Conservation (phyloP, 1,284 basidiomycete genomes). For the Sanghuangporus weigelae region DNA sequence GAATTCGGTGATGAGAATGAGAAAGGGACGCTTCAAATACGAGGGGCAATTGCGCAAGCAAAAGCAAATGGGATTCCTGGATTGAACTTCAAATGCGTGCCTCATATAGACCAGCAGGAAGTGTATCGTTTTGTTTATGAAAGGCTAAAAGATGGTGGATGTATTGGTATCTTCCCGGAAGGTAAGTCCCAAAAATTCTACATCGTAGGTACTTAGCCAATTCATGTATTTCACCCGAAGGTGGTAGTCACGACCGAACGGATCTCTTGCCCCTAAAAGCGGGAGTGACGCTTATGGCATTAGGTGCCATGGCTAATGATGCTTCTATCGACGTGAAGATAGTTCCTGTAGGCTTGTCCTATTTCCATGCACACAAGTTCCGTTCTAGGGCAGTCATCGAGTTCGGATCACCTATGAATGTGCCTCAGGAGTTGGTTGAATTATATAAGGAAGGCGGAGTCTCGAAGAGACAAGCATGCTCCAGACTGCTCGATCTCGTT, state of each 20-base stretch:
- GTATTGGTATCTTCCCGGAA: conserved; percentile 96
- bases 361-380: conserved; percentile 95
- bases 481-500: conserved; percentile 86
- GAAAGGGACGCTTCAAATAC: conserved; percentile 66
- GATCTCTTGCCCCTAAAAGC: conserved; percentile 94
- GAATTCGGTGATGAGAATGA: conserved; percentile 84
- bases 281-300: conserved; percentile 93
- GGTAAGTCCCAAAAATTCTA: conserved; percentile 40
- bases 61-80: conserved; percentile 52
- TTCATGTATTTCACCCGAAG: conserved; percentile 34
- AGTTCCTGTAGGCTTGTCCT: conserved; percentile 90
- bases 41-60: conserved; percentile 59
- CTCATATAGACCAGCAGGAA: conserved; percentile 86
- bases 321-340: conserved; percentile 83
- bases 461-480: conserved; percentile 88
- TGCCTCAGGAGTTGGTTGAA: conserved; percentile 80
- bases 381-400: conserved; percentile 95
- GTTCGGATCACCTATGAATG: conserved; percentile 89
- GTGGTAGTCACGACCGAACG: conserved; percentile 94
- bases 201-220: conserved; percentile 7
- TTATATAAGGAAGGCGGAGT: conserved; percentile 90
- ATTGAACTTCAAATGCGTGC: conserved; percentile 71
- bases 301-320: conserved; percentile 92
- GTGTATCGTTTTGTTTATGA: conserved; percentile 96
- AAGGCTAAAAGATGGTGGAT: conserved; percentile 79